Evolutionary conservation across 2,329 filamentous ascomycete species (phyloP), one percentile per base, ranked within the genome.

Genomic region (Trichoderma polysporum): DNA sequence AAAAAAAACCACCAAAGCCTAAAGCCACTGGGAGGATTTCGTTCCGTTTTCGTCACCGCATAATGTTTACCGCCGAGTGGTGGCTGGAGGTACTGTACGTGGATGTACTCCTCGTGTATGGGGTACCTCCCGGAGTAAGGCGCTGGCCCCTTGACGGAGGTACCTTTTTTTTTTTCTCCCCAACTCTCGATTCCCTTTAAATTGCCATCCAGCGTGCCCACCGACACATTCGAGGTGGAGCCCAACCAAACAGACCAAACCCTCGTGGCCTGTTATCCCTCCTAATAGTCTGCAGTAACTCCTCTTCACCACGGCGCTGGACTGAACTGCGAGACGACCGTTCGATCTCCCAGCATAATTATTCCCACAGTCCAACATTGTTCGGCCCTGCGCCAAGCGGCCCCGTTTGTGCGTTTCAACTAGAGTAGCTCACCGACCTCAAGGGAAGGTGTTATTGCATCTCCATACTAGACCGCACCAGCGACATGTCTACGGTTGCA

Each of bases 401-500:
- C 66, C 66, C 53, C 37, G 25, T 65, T 52, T 37, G 39, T 33
- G 37, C 58, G 47, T 59, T 60, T 66, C 56, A 66, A 15, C 47
- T 52, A 62, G 29, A 61, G 49, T 53, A 59, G 19, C 54, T 39
- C 54, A 68, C 54, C 58, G 60, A 56, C 60, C 60, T 68, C 31
- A 60, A 53, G 45, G 59, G 49, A 64, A 39, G 27, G 29, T 35
- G 45, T 37, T 49, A 52, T 37, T 61, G 58, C 31, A 39, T 50
- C 58, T 19, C 22, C 35, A 49, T 13, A 39, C 29, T 35, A 39
- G 50, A 25, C 49, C 50, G 15, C 12, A 29, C 25, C 59, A 39
- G 50, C 65, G 52, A 25, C 74, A 87, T 87, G 85, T 85, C 85
- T 59, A 77, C 81, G 68, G 78, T 80, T 69, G 79, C 84, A 67